These are phyloP conservation scores for Somion occarium DNA, from an alignment of 1,284 basidiomycete species.

Conservation along the genomic window DNA sequence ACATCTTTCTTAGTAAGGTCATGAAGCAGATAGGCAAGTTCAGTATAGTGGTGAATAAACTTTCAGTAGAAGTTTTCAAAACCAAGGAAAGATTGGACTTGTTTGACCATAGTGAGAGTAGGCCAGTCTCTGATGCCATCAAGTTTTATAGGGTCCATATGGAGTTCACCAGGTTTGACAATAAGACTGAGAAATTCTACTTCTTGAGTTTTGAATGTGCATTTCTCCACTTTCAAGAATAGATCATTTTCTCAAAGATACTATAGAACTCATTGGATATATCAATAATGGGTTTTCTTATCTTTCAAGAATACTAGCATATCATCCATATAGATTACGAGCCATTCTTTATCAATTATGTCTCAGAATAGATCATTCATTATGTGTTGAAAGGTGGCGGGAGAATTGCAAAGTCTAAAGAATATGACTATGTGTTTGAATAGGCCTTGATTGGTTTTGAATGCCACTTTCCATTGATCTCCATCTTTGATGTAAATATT, in stretches of 20 bases:
- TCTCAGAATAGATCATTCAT: slow-evolving; percentile 22
- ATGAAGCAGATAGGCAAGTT: slow-evolving; percentile 25
- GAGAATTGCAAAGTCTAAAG: no score
- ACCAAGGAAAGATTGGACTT: slow-evolving; percentile 33
- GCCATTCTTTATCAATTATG: slow-evolving; percentile 12
- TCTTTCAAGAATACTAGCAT: no score
- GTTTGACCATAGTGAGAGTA: slow-evolving; percentile 21
- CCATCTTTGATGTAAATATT: no score
- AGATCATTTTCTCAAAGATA: slow-evolving; percentile 21
- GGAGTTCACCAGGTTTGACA: no score
- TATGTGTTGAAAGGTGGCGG: no score
- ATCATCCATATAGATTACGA: no score
- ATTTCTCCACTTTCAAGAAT: no score
- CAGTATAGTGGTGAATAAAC: no score
- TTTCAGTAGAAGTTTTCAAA: no score
- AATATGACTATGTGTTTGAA: slow-evolving; percentile 30
- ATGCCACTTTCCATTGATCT: slow-evolving; percentile 18
- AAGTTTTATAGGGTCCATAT: slow-evolving; percentile 34
- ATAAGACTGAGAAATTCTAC: no score
- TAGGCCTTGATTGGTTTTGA: slow-evolving; percentile 16
- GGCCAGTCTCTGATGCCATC: slow-evolving; percentile 33
- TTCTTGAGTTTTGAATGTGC: no score
- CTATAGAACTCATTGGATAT: slow-evolving; percentile 26
- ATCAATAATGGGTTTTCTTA: no score
- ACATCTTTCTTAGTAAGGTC: not conserved